Base-by-base conservation (phyloP, 1,284 basidiomycete species). In the Ganoderma lucidum region DNA sequence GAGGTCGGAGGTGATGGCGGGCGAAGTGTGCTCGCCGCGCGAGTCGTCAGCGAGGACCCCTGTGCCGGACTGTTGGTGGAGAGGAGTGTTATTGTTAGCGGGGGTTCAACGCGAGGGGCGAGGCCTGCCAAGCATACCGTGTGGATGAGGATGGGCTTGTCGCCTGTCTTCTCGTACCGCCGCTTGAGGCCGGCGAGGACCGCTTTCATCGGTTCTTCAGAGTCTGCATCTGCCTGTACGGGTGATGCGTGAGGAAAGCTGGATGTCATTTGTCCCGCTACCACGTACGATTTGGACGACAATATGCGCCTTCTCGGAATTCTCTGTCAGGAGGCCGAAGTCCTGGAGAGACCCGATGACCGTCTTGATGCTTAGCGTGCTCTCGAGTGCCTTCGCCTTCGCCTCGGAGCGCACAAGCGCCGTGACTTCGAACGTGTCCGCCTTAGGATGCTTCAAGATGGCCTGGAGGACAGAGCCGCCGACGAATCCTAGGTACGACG, bases 181-280 rank as follows among this genome's bases (percentile, higher is more conserved):
- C 48, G 60, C 65, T 70, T 75, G 28, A 71, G 42, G 19, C 73
- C 73, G 4, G 61, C 58, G 2, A 71, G 63, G 19, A 73, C 66
- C 2, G 72, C 73, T n/a, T 69, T 62, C 28, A 67, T 71, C 12
- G 70, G 62, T 32, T 59, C 56, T 1, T 70, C 28, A 63, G 82
- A 78, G 64, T 84, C 83, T n/a, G 76, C 77, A 67, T 84, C 80
- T 0, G 83, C 83, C 83, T 85, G 42, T 79, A 70, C n/a, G 3
- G 14, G 4, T 15, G 39, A 15, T 28, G 3, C 23, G 23, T 42
- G 6, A 42, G 23, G n/a, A 51, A 10, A 4, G 19, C 10, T 28
- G 23, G 10, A 61, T 5, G 15, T 1, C 2, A 42, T 28, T 15
- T 15, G 23, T 15, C n/a, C 37, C 19, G 17, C 1, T 2, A 19